Percentiles rank a stretch among this genome's conserved stretches.
Conservation (phyloP, 2,329 filamentous ascomycete genomes). For the Pseudofabraea citricarpa region DNA sequence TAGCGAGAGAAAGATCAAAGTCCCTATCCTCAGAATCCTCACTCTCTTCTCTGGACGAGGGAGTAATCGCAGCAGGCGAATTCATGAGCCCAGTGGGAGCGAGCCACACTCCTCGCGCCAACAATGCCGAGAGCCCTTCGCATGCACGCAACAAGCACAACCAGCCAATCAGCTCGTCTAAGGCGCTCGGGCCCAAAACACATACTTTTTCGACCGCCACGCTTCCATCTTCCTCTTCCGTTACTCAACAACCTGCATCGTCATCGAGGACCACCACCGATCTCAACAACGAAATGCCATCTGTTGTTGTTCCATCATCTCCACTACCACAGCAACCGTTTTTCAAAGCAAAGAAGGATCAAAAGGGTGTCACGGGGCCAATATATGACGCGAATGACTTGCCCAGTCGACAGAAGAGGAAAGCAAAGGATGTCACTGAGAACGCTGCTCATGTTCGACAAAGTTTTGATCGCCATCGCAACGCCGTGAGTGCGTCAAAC, state of each 20-base stretch:
- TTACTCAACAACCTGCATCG: constrained; percentile 4
- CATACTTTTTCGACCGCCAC: constrained; percentile 20
- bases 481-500: constrained; percentile 13
- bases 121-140: constrained; percentile 18
- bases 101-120: constrained; percentile 4
- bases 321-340: constrained; percentile 3
- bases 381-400: constrained; percentile 16
- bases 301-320: constrained; percentile 9
- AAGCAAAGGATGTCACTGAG: constrained; percentile 16
- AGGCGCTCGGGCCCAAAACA: constrained; percentile 20
- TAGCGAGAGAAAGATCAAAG: constrained; percentile 11
- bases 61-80: constrained; percentile 14
- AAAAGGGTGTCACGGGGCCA: constrained; percentile 8
- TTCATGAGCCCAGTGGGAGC: constrained; percentile 6
- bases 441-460: constrained; percentile 2
- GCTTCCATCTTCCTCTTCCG: constrained; percentile 11
- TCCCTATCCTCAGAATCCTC: constrained; percentile 31
- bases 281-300: constrained; percentile 4
- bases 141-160: constrained; percentile 8
- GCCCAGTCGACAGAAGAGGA: constrained; percentile 18
- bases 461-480: constrained; percentile 23
- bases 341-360: constrained; percentile 16
- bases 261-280: neutral
- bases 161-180: constrained; percentile 19
- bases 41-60: constrained; percentile 30